Evolutionary conservation across 129 eudicot species (phyloP).

Genomic region (Chrysanthemum lavandulifolium): DNA sequence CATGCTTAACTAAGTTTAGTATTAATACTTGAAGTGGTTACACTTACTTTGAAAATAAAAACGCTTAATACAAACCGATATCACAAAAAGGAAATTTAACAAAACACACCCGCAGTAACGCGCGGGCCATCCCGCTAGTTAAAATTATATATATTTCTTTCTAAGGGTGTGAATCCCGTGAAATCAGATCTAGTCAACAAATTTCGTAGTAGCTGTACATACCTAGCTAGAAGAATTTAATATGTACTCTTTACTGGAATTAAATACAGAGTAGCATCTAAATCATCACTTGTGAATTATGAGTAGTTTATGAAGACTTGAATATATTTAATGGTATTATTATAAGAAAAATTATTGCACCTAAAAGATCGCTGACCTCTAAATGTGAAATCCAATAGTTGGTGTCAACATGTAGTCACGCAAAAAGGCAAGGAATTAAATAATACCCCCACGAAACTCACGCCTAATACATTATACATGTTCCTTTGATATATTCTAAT

Average conservation of each 20-base stretch:
- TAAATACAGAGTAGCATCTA: background rate
- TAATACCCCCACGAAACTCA: background rate
- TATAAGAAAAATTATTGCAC: background rate
- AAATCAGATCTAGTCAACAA: slow-evolving; percentile 8
- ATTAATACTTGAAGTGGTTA: too few species aligned
- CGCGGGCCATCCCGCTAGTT: too few species aligned
- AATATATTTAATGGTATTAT: background rate
- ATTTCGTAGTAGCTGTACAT: background rate
- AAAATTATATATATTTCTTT: too few species aligned
- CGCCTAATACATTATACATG: background rate
- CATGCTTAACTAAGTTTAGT: too few species aligned
- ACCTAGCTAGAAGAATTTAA: background rate
- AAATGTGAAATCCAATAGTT: background rate
- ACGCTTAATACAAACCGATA: too few species aligned
- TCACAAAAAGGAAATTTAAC: too few species aligned
- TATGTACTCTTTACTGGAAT: background rate
- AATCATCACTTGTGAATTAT: background rate
- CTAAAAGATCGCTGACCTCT: slow-evolving; percentile 1
- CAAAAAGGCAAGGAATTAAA: background rate
- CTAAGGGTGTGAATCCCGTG: background rate
- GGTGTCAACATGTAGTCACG: background rate
- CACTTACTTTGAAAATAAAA: too few species aligned
- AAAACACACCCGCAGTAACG: too few species aligned
- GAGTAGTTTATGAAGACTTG: background rate
- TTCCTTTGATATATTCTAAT: background rate